Evolutionary conservation across 768 basidiomycete genomes (phyloP).

Genomic region (Lactarius hatsudake): DNA sequence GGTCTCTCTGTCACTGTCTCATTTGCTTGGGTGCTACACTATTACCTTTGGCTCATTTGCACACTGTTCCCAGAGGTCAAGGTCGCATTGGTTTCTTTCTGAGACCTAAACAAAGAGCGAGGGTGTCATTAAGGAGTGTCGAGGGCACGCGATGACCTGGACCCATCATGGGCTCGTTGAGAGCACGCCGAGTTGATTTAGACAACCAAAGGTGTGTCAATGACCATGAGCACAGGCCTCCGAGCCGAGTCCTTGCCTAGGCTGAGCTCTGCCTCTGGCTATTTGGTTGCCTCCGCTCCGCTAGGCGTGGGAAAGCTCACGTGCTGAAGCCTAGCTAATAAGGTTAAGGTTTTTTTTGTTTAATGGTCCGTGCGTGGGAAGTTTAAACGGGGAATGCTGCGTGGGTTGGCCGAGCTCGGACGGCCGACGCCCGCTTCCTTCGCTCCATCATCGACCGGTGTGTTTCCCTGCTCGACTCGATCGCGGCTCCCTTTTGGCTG

Average conservation of each 20-base stretch:
- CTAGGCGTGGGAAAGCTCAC: constrained; percentile 18
- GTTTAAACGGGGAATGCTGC: constrained; percentile 24
- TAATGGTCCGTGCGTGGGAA: constrained; percentile 29
- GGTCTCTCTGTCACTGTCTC: constrained; percentile 7
- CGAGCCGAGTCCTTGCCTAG: background rate
- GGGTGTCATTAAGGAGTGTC: background rate
- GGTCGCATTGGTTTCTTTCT: background rate
- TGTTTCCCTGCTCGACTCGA: constrained; percentile 28
- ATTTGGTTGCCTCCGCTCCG: background rate
- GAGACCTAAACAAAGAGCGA: background rate
- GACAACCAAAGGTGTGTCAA: constrained; percentile 9
- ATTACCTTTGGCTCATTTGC: background rate
- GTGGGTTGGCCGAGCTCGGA: constrained; percentile 30
- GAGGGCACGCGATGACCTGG: constrained; percentile 8
- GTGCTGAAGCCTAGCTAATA: constrained; percentile 13
- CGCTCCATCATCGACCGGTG: constrained; percentile 30
- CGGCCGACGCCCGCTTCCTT: constrained; percentile 31
- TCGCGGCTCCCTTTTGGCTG: constrained; percentile 37
- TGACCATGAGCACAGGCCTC: background rate
- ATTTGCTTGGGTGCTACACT: constrained; percentile 5
- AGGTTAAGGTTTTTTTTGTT: constrained; percentile 30
- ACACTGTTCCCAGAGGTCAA: constrained; percentile 3
- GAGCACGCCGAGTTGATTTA: constrained; percentile 9
- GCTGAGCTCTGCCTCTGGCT: background rate
- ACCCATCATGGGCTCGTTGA: constrained; percentile 11